These are phyloP conservation scores for Diacronema lutheri DNA, from an alignment of 78 protist genomes.

Conservation along the genomic window DNA sequence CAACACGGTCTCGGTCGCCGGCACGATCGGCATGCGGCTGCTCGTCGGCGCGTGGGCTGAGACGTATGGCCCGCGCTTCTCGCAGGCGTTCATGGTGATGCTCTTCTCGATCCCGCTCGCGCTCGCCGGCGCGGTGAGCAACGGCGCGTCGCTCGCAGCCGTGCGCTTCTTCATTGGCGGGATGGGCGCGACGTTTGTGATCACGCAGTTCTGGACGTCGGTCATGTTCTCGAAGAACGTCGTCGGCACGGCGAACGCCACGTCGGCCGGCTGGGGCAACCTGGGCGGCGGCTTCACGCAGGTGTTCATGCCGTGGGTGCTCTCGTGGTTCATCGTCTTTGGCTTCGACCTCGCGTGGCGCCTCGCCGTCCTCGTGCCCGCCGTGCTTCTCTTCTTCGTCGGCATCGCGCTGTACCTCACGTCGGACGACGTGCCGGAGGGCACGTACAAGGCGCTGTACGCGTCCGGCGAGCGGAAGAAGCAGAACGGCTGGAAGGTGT, in stretches of 20 bases:
- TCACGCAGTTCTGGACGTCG: slow-evolving; percentile 11
- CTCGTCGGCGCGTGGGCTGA: neutral
- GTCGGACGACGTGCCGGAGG: neutral
- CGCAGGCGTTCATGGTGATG: no score
- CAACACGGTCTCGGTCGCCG: neutral
- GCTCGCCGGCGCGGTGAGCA: neutral
- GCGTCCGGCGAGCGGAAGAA: slow-evolving; percentile 6
- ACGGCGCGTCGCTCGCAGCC: neutral
- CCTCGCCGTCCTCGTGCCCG: neutral
- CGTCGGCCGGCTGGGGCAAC: slow-evolving; percentile 30
- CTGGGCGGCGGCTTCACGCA: slow-evolving; percentile 18
- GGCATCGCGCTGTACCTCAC: neutral
- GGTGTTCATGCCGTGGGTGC: neutral
- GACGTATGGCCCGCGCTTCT: neutral
- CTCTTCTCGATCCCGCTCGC: neutral
- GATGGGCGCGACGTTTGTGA: neutral
- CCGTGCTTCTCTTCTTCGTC: neutral
- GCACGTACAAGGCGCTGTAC: neutral
- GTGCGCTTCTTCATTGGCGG: neutral
- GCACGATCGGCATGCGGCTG: neutral
- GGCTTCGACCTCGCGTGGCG: neutral
- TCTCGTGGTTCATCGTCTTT: neutral
- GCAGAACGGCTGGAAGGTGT: neutral
- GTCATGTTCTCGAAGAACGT: neutral
- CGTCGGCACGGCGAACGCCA: slow-evolving; percentile 5